Base-by-base conservation (phyloP, 75 land plant genomes). In the Pinus albicaulis region DNA sequence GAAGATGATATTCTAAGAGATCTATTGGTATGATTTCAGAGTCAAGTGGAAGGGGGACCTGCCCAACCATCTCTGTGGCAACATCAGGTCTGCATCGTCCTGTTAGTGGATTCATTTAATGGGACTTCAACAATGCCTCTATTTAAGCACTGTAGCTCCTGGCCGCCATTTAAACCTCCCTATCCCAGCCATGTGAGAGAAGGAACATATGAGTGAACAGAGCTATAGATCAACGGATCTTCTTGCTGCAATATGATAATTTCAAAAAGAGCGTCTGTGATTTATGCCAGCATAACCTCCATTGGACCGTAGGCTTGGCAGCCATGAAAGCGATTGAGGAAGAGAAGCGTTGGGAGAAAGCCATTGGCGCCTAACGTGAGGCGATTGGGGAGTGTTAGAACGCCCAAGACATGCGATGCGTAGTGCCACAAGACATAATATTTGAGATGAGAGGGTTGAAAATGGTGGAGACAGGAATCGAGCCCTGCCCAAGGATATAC, bases 171-270 rank as follows among this genome's bases (percentile, higher is more conserved):
- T 38, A 6, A 78, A 85, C 75, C 14, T 74, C 70, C 19, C 88
- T 80, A 55, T 94, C 89, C 95, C 95, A 94, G 53, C 92, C 89
- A 22, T 79, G 62, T 31, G 89, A 88, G 26, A 92, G 83, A 14
- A 90, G 76, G 56, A 84, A 31, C 69, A 92, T 44, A 8, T 87
- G 87, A 20, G 65, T 3, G 56, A 80, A 20, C 73, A 91, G 55
- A 6, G 82, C 44, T 0, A 72, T 59, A 14, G 86, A 58, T 15
- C 89, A 88, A 16, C 84, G 75, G 26, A 75, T 55, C 57, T 73
- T 57, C 12, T 74, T 59, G 56, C 7, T 20, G 5, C 59, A 62
- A 23, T n/a, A 44, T 3, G 56, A 53, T 11, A 15, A 72, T 13
- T 26, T 58, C 8, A 8, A 0, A 8, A 8, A 94, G 80, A 56